These are phyloP conservation scores for Metschnikowia bowlesiae DNA, from an alignment of 805 yeast species.

Conservation along the genomic window DNA sequence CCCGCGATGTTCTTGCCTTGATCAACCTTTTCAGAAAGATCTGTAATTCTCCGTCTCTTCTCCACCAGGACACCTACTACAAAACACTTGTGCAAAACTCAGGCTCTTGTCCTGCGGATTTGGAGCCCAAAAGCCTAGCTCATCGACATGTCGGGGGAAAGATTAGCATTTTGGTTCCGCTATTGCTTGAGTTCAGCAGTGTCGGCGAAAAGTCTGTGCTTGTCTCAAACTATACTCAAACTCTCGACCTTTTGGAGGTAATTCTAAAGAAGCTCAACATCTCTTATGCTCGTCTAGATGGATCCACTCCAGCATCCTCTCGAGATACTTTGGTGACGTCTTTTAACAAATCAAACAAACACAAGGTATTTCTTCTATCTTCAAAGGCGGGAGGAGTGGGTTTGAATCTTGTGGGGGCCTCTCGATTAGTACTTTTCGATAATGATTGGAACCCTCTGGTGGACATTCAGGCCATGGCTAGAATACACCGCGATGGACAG, in stretches of 20 bases:
- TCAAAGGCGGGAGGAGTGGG: slow-evolving; percentile 96
- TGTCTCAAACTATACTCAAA: slow-evolving; percentile 84
- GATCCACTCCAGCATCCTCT: slow-evolving; percentile 65
- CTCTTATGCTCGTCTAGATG: slow-evolving; percentile 69
- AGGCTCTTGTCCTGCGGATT: slow-evolving; percentile 3
- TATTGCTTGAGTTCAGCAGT: slow-evolving; percentile 47
- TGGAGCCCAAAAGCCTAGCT: slow-evolving; percentile 18
- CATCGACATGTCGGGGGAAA: slow-evolving; percentile 47
- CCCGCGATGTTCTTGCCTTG: slow-evolving; percentile 52
- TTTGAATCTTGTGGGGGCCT: slow-evolving; percentile 83
- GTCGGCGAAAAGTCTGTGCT: slow-evolving; percentile 71
- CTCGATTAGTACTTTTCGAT: slow-evolving; percentile 78
- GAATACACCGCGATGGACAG: slow-evolving; percentile 95
- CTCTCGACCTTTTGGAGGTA: slow-evolving; percentile 70
- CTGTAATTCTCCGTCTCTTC: slow-evolving; percentile 74
- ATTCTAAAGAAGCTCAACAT: slow-evolving; percentile 47
- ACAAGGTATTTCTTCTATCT: slow-evolving; percentile 65
- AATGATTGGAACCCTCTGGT: slow-evolving; percentile 97
- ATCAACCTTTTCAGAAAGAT: slow-evolving; percentile 75
- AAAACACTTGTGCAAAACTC: slow-evolving; percentile 4
- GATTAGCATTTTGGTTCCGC: slow-evolving; percentile 50
- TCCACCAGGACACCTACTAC: slow-evolving; percentile 43
- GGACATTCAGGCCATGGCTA: slow-evolving; percentile 92
- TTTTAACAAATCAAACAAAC: slow-evolving; percentile 52
- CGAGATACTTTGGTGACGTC: slow-evolving; percentile 63